Conservation (phyloP, 805 yeast species). For the Sugiyamaella marilandica region DNA sequence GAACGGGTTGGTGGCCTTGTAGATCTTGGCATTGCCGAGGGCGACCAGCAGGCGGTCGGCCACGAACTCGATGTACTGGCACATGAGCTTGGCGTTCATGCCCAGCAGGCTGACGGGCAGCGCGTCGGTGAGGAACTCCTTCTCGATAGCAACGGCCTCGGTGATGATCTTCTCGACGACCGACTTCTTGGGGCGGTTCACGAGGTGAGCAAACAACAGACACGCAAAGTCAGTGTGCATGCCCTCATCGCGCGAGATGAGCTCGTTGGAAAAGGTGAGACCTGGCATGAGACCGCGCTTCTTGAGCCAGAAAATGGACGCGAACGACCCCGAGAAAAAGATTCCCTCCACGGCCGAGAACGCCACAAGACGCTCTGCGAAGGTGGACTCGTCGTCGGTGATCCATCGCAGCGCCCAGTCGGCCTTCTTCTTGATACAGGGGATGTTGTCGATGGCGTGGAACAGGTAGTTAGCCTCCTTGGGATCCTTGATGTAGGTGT, state of each 20-base stretch:
- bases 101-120: slow-evolving; percentile 90
- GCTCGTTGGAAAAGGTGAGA: slow-evolving; percentile 93
- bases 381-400: slow-evolving; percentile 76
- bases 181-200: slow-evolving; percentile 75
- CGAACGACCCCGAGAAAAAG: slow-evolving; percentile 97
- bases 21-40: slow-evolving; percentile 84
- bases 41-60: slow-evolving; percentile 94
- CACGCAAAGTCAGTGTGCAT: slow-evolving; percentile 98
- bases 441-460: slow-evolving; percentile 94
- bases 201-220: slow-evolving; percentile 84
- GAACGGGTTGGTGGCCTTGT: slow-evolving; percentile 87
- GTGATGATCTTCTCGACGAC: slow-evolving; percentile 83
- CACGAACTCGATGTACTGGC: slow-evolving; percentile 95
- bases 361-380: slow-evolving; percentile 94
- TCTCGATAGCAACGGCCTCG: slow-evolving; percentile 93
- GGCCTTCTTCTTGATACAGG: slow-evolving; percentile 94
- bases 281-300: slow-evolving; percentile 99
- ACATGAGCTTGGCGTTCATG: slow-evolving; percentile 91
- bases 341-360: slow-evolving; percentile 99
- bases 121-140: slow-evolving; percentile 92
- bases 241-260: slow-evolving; percentile 98
- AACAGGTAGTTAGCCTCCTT: slow-evolving; percentile 85
- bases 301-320: slow-evolving; percentile 97
- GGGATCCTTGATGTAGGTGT: slow-evolving; percentile 93
- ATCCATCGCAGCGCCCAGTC: slow-evolving; percentile 99